Evolutionary conservation across 352 stramenopile genomes (phyloP).

Genomic region (Globisporangium megalacanthum): DNA sequence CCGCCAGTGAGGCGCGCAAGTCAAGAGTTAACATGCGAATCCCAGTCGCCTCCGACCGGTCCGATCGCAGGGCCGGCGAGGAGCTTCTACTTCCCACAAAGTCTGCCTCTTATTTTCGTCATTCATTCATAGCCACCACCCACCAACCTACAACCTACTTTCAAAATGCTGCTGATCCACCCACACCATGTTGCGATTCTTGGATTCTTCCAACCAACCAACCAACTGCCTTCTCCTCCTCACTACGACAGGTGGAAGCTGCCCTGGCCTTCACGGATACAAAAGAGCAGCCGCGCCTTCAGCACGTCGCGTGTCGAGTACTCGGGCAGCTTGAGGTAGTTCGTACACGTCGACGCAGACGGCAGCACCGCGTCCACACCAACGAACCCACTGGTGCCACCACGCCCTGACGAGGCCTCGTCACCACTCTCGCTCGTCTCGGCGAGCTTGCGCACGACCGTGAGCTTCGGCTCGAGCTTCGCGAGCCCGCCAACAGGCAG

Average conservation of each 20-base stretch:
- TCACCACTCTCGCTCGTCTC: constrained; percentile 17
- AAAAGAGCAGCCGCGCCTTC: constrained; percentile 66
- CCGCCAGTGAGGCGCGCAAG: background rate
- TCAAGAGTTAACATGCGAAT: background rate
- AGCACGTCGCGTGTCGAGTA: constrained; percentile 81
- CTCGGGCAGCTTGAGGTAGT: constrained; percentile 90
- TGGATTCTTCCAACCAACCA: background rate
- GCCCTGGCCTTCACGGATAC: constrained; percentile 81
- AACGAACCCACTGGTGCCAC: constrained; percentile 3
- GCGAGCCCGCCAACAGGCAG: constrained; percentile 79
- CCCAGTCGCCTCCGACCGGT: constrained; percentile 2
- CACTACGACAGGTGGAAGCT: constrained; percentile 77
- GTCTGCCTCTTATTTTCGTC: background rate
- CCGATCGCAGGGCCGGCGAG: constrained; percentile 11
- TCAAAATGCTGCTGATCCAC: no score
- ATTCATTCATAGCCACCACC: no score
- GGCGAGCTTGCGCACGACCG: constrained; percentile 81
- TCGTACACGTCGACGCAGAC: constrained; percentile 86
- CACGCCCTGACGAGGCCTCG: background rate
- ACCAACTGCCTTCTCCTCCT: background rate
- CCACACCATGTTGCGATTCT: background rate
- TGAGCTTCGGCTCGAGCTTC: constrained; percentile 81
- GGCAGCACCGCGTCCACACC: constrained; percentile 54
- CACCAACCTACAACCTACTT: background rate
- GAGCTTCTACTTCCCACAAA: background rate